phyloP scores from a whole-genome alignment of 371 early-diverging fungal species.

The Mucor sp. region DNA sequence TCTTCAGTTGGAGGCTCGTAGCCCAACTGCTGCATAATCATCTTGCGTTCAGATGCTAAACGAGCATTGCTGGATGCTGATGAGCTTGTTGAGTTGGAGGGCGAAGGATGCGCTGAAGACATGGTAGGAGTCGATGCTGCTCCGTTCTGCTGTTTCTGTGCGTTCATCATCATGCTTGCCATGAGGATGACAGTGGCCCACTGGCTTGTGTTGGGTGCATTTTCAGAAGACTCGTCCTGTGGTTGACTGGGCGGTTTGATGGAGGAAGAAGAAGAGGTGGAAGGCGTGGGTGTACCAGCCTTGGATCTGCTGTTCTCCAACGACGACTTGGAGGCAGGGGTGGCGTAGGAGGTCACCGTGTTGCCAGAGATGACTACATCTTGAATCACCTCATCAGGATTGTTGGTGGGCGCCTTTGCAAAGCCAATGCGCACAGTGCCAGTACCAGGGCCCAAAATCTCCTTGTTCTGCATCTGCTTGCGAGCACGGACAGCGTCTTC shows the following conservation, averaged over 20 bases:
- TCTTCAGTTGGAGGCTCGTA: slow-evolving; percentile 9
- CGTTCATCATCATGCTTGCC: slow-evolving; percentile 42
- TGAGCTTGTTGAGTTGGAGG: background rate
- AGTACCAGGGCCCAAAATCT: slow-evolving; percentile 78
- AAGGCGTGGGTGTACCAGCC: background rate
- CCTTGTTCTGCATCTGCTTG: slow-evolving; percentile 82
- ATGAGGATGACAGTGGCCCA: slow-evolving; percentile 50
- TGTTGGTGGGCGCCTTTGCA: slow-evolving; percentile 76
- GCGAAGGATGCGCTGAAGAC: background rate
- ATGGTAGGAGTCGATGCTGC: slow-evolving; percentile 20
- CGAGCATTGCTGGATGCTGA: slow-evolving; percentile 25
- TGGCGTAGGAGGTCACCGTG: slow-evolving; percentile 6
- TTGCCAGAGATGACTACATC: background rate
- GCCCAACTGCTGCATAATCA: slow-evolving; percentile 49
- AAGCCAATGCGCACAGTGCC: slow-evolving; percentile 86
- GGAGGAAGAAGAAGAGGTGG: background rate
- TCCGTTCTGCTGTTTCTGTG: slow-evolving; percentile 59
- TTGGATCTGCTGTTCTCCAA: background rate
- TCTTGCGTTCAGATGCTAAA: slow-evolving; percentile 35
- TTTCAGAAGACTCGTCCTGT: background rate
- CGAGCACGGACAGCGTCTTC: slow-evolving; percentile 91
- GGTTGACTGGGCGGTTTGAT: slow-evolving; percentile 1
- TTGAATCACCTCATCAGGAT: slow-evolving; percentile 15
- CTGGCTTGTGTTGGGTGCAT: slow-evolving; percentile 13
- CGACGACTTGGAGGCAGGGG: slow-evolving; percentile 37